Evolutionary conservation across 2,329 filamentous ascomycete genomes (phyloP).

Genomic region (Thielaviopsis punctulata): DNA sequence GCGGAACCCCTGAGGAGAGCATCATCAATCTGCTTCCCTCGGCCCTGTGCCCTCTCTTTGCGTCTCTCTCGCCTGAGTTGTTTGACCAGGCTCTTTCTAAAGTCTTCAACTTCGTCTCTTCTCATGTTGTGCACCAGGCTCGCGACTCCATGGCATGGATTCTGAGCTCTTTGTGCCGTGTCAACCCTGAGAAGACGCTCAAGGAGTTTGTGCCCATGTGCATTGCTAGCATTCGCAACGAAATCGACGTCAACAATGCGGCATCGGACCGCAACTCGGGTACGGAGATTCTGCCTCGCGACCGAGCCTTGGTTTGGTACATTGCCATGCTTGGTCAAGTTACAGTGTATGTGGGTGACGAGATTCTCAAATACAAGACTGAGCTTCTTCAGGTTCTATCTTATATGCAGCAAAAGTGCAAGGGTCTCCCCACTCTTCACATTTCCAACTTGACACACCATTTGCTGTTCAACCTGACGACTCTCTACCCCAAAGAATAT

Average conservation of each 20-base stretch:
- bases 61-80: conserved; percentile 77
- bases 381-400: conserved; percentile 80
- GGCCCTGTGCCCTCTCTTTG: conserved; percentile 76
- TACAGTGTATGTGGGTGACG: conserved; percentile 83
- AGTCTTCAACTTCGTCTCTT: conserved; percentile 76
- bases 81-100: conserved; percentile 88
- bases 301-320: conserved; percentile 89
- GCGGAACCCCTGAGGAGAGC: conserved; percentile 86
- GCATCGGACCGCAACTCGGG: conserved; percentile 89
- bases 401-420: conserved; percentile 94
- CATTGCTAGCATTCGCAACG: conserved; percentile 78
- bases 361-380: conserved; percentile 74
- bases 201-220: conserved; percentile 83
- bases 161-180: conserved; percentile 88
- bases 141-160: conserved; percentile 98
- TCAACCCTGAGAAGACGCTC: conserved; percentile 82
- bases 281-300: conserved; percentile 79
- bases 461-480: conserved; percentile 80
- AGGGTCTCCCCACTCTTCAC: conserved; percentile 84
- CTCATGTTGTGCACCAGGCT: conserved; percentile 92
- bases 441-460: conserved; percentile 98
- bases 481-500: conserved; percentile 85
- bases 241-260: conserved; percentile 92
- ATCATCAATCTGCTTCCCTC: conserved; percentile 91
- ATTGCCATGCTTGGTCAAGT: conserved; percentile 96